phyloP scores from a whole-genome alignment of 768 basidiomycete genomes.

The Kwoniella mangroviensis region DNA sequence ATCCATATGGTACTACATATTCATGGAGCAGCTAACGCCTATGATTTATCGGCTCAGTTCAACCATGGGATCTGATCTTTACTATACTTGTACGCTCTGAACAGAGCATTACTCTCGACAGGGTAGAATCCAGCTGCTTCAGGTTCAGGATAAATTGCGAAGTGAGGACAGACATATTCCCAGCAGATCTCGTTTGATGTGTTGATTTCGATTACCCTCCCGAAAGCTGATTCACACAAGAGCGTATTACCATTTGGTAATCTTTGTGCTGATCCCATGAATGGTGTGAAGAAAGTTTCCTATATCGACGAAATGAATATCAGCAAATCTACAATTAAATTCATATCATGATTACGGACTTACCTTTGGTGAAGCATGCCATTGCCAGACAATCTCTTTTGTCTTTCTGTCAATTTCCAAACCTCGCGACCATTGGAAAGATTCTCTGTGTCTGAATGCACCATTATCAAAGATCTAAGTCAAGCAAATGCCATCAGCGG shows the following conservation, averaged over 20 bases:
- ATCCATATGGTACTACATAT: no score
- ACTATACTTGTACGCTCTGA: slow-evolving; percentile 30
- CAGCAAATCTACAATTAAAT: background rate
- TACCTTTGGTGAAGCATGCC: slow-evolving; percentile 24
- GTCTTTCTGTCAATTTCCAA: slow-evolving; percentile 30
- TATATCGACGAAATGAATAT: background rate
- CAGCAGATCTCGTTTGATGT: slow-evolving; percentile 40
- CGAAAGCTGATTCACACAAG: slow-evolving; percentile 28
- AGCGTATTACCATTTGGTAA: slow-evolving; percentile 32
- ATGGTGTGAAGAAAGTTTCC: slow-evolving; percentile 34
- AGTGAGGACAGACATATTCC: slow-evolving; percentile 32
- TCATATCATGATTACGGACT: background rate
- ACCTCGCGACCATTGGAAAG: slow-evolving; percentile 39
- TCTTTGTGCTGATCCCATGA: slow-evolving; percentile 32
- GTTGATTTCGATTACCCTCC: slow-evolving; percentile 35
- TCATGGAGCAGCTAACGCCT: background rate
- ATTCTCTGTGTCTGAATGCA: slow-evolving; percentile 33
- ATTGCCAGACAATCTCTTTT: slow-evolving; percentile 34
- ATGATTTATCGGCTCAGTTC: background rate
- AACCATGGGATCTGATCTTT: slow-evolving; percentile 31
- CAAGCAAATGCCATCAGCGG: background rate
- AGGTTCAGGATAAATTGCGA: slow-evolving; percentile 50
- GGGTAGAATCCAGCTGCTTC: slow-evolving; percentile 50
- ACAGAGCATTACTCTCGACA: slow-evolving; percentile 26
- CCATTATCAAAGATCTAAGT: slow-evolving; percentile 53